Evolutionary conservation across 805 yeast genomes (phyloP).

Genomic region (Wickerhamomyces queroliae): DNA sequence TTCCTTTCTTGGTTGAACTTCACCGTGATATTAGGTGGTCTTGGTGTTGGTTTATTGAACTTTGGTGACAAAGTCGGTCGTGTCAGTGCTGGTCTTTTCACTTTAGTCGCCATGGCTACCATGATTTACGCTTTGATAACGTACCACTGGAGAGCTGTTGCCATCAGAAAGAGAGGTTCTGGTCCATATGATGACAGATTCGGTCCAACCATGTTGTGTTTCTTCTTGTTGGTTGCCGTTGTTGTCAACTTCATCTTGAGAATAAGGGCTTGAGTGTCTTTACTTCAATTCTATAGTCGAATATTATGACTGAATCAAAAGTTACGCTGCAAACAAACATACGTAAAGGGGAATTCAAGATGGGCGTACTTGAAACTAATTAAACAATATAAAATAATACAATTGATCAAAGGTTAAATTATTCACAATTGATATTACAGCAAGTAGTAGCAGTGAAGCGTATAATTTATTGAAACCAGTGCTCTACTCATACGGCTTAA

Average conservation of each 20-base stretch:
- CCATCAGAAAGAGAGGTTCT: conserved; percentile 93
- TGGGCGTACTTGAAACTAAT: no score
- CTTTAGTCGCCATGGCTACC: conserved; percentile 95
- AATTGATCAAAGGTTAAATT: no score
- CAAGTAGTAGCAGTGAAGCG: no score
- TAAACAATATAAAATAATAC: no score
- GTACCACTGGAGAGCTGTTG: conserved; percentile 99
- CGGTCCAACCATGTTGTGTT: conserved; percentile 96
- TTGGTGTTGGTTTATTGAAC: conserved; percentile 92
- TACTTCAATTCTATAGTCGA: no score
- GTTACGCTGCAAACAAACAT: no score
- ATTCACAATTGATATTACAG: no score
- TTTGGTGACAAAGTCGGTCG: conserved; percentile 95
- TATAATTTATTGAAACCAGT: no score
- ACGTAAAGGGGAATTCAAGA: no score
- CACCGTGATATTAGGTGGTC: conserved; percentile 95
- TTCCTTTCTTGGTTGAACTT: conserved; percentile 97
- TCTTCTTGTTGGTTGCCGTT: conserved; percentile 89
- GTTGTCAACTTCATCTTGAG: conserved; percentile 88
- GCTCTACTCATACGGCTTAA: no score
- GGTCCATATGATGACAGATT: conserved; percentile 99
- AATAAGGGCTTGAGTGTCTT: conserved; percentile 12
- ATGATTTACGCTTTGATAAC: conserved; percentile 94
- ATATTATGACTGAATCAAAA: no score
- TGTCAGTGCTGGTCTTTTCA: conserved; percentile 89